Conservation (phyloP, 306 rosid species). For the Rosa chinensis region DNA sequence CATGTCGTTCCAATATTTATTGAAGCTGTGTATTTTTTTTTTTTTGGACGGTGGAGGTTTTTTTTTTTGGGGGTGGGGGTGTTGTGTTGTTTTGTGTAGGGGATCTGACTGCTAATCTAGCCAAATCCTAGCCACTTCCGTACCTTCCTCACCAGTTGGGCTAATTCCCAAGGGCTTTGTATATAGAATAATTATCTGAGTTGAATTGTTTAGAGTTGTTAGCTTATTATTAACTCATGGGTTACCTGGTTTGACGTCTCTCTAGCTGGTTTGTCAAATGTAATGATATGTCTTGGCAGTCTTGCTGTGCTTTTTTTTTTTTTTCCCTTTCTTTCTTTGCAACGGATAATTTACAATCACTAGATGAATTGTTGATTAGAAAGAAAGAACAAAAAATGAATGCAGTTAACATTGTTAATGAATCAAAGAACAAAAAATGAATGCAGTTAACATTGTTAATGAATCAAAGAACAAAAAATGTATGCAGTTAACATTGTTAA, state of each 20-base stretch:
- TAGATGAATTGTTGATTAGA: neutral
- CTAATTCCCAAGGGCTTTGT: neutral
- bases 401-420: too few species aligned
- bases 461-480: neutral
- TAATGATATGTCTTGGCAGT: too few species aligned
- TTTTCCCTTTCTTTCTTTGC: neutral
- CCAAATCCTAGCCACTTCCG: neutral
- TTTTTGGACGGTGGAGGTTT: too few species aligned
- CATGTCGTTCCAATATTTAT: neutral
- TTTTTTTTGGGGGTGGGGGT: neutral
- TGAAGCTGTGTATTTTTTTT: too few species aligned
- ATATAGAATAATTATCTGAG: neutral
- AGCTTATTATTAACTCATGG: neutral
- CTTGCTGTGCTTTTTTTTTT: neutral
- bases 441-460: too few species aligned
- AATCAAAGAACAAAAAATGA: too few species aligned
- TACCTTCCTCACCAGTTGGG: neutral
- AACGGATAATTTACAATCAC: neutral
- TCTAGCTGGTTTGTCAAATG: neutral
- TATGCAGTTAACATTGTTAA: neutral
- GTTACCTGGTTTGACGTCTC: neutral
- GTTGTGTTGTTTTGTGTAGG: too few species aligned
- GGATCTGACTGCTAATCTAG: neutral
- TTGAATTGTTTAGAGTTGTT: neutral
- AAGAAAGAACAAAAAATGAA: too few species aligned